Evolutionary conservation across 768 basidiomycete genomes (phyloP).

Genomic region (Naganishia vaughanmartiniae): DNA sequence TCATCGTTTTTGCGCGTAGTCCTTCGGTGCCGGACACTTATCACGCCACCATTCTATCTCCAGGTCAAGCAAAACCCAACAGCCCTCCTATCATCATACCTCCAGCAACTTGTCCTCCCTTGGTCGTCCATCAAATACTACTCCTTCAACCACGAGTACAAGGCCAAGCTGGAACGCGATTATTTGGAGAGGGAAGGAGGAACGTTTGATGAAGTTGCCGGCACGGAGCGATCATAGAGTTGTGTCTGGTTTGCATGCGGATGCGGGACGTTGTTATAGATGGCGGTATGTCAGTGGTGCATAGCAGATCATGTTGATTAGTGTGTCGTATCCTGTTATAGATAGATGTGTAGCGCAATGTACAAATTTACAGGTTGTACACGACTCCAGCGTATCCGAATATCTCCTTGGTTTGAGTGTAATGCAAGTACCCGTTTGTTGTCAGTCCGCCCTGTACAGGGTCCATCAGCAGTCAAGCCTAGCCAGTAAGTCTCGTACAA

Average conservation of each 20-base stretch:
- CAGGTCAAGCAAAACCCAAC: constrained; percentile 36
- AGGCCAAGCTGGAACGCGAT: constrained; percentile 43
- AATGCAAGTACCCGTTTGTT: too few relatives aligned
- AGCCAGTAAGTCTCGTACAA: too few relatives aligned
- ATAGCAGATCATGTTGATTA: too few relatives aligned
- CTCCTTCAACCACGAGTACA: constrained; percentile 33
- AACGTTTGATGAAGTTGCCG: constrained; percentile 30
- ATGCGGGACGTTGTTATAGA: neutral
- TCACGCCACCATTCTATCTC: constrained; percentile 16
- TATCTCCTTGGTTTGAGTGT: too few relatives aligned
- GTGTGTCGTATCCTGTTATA: too few relatives aligned
- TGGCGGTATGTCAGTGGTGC: too few relatives aligned
- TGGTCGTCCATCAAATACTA: constrained; percentile 40
- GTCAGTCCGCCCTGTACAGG: too few relatives aligned
- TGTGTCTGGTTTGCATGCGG: neutral
- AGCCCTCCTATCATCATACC: constrained; percentile 34
- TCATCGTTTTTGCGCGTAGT: neutral
- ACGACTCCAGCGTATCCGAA: too few relatives aligned
- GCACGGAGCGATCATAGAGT: neutral
- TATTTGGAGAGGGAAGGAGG: constrained; percentile 50
- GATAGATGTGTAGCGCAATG: too few relatives aligned
- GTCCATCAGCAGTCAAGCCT: too few relatives aligned
- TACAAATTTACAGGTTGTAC: too few relatives aligned
- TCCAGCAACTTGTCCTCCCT: constrained; percentile 37
- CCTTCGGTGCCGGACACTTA: neutral